Conservation (phyloP, 768 basidiomycete species). For the Lentinula aciculospora region DNA sequence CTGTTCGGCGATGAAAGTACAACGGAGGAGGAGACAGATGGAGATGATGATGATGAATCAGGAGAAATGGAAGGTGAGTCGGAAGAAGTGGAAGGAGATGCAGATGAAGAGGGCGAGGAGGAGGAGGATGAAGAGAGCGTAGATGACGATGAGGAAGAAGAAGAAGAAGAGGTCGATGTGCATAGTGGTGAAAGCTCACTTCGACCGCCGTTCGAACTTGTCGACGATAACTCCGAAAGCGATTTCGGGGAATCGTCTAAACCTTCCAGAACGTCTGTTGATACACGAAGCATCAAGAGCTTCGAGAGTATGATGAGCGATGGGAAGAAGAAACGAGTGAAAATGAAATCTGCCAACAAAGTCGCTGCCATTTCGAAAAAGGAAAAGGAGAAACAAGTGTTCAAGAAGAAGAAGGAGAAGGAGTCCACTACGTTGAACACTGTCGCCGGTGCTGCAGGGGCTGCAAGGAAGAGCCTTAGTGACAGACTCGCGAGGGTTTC, state of each 20-base stretch:
- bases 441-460: slow-evolving; percentile 6
- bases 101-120: slow-evolving; percentile 24
- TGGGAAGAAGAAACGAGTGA: slow-evolving; percentile 26
- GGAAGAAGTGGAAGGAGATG: slow-evolving; percentile 48
- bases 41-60: too few species aligned
- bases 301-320: slow-evolving; percentile 80
- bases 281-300: slow-evolving; percentile 75
- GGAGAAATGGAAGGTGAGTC: slow-evolving; percentile 44
- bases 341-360: background rate
- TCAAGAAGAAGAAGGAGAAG: slow-evolving; percentile 11
- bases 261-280: slow-evolving; percentile 35
- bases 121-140: slow-evolving; percentile 34
- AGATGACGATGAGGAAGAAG: slow-evolving; percentile 28
- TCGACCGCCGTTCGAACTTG: slow-evolving; percentile 11
- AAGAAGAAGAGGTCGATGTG: slow-evolving; percentile 32
- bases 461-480: slow-evolving; percentile 62
- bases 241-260: slow-evolving; percentile 12
- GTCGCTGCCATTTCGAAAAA: slow-evolving; percentile 13
- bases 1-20: slow-evolving; percentile 3
- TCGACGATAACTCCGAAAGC: slow-evolving; percentile 41
- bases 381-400: slow-evolving; percentile 12
- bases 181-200: slow-evolving; percentile 22
- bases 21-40: slow-evolving; percentile 18
- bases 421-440: background rate
- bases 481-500: slow-evolving; percentile 82